Conservation (phyloP, 768 basidiomycete species). For the Candolleomyces aberdarensis region DNA sequence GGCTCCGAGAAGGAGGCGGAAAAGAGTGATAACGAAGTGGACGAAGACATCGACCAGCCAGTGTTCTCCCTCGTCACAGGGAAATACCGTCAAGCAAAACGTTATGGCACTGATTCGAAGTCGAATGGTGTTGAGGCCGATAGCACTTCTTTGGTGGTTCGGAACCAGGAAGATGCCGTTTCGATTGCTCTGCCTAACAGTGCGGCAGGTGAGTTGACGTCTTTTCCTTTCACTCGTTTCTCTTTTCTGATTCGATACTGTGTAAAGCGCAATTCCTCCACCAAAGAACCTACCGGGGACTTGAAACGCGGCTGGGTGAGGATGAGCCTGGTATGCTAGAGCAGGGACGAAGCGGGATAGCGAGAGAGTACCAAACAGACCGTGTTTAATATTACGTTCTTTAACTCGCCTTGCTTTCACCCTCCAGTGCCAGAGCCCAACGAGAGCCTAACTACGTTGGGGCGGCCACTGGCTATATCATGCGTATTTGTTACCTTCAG, state of each 20-base stretch:
- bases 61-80: slow-evolving; percentile 87
- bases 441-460: no score
- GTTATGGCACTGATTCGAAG: slow-evolving; percentile 40
- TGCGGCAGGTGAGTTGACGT: slow-evolving; percentile 56
- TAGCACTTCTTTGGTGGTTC: slow-evolving; percentile 45
- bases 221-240: not conserved
- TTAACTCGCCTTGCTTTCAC: no score
- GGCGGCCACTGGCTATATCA: no score
- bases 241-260: slow-evolving; percentile 4
- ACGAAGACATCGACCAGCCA: slow-evolving; percentile 63
- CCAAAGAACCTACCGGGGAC: slow-evolving; percentile 71
- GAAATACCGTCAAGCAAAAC: slow-evolving; percentile 74
- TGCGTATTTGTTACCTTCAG: no score
- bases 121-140: slow-evolving; percentile 12
- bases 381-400: slow-evolving; percentile 8
- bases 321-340: slow-evolving; percentile 81
- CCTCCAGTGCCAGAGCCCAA: no score
- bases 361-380: slow-evolving; percentile 77
- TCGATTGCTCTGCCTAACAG: slow-evolving; percentile 57
- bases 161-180: slow-evolving; percentile 57
- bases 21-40: slow-evolving; percentile 22
- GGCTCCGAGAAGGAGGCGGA: not conserved
- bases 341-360: slow-evolving; percentile 88
- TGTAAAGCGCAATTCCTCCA: slow-evolving; percentile 65
- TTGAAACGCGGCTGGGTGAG: slow-evolving; percentile 74